Conservation (phyloP, 2,329 filamentous ascomycete genomes). For the Alternaria infectoria region DNA sequence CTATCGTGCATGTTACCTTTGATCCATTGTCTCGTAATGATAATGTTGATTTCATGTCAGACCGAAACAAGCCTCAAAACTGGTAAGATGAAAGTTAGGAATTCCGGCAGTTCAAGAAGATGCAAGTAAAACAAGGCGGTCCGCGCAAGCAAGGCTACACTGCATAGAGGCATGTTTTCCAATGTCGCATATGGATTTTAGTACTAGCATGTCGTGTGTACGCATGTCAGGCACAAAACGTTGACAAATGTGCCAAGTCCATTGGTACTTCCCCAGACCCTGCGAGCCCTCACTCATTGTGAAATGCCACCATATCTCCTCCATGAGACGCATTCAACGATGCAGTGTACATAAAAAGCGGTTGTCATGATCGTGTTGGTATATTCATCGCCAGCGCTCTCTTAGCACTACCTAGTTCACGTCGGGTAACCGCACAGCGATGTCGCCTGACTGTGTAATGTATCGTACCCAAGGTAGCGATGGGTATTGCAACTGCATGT, state of each 20-base stretch:
- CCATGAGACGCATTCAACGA: background rate
- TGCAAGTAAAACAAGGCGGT: background rate
- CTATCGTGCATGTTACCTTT: background rate
- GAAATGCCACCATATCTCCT: background rate
- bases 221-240: background rate
- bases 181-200: background rate
- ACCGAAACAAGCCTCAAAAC: background rate
- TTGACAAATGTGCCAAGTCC: background rate
- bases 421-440: constrained; percentile 93
- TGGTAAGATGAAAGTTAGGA: background rate
- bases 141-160: background rate
- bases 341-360: background rate
- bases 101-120: background rate
- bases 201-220: background rate
- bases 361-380: background rate
- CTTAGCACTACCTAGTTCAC: constrained; percentile 62
- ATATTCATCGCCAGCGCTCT: background rate
- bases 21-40: background rate
- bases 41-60: background rate
- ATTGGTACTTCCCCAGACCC: background rate
- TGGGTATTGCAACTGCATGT: constrained; percentile 88
- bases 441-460: constrained; percentile 97
- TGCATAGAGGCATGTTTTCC: background rate
- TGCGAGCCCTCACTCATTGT: background rate
- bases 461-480: constrained; percentile 98